Base-by-base conservation (phyloP, 2,329 filamentous ascomycete genomes). In the Cercospora sojina region DNA sequence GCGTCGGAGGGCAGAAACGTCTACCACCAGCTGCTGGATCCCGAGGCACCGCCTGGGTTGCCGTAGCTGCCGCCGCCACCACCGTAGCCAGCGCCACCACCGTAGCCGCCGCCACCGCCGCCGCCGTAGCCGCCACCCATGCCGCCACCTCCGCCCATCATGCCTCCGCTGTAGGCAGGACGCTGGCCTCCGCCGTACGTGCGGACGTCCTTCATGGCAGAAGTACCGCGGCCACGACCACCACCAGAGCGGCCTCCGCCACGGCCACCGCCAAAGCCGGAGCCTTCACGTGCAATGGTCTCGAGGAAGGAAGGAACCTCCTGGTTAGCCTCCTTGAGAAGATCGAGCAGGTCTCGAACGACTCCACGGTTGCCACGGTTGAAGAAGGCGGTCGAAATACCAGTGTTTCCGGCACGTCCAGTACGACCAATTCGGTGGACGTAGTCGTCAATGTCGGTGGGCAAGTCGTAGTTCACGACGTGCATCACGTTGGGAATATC, bases 351-450 rank as follows among this genome's bases (percentile, higher is more conserved):
- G 75, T 98, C 95, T 73, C 95, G 91, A 71, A 98, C 95, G 74
- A 99, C 92, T 82, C 95, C 95, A 76, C 95, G 92, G 86, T 99
- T 99, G 77, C 94, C 94, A 78, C 95, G 94, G 88, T 99, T 99
- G 90, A 99, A 98, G 87, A 99, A 99, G 65, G 95, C 95, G 74
- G 95, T 99, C 5, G 95, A 92, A 73, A 97, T 90, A 90, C 95
- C 95, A 76, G 94, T 98, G 86, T 99, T 99, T 81, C 95, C 95
- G 72, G 95, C 95, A 92, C 95, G 95, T 79, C 95, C 95, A 72
- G 95, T 99, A 94, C 95, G 95, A 90, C 95, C 95, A 77, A 99
- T 99, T 80, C 95, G 92, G 83, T 99, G 95, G 66, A 99, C 95
- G 75, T 99, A 99, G 82, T 98, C 95, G 76, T 98, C 95, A 76